These are phyloP conservation scores for Lasiodiplodia hormozganensis DNA, from an alignment of 2,329 filamentous ascomycete species.

Conservation along the genomic window DNA sequence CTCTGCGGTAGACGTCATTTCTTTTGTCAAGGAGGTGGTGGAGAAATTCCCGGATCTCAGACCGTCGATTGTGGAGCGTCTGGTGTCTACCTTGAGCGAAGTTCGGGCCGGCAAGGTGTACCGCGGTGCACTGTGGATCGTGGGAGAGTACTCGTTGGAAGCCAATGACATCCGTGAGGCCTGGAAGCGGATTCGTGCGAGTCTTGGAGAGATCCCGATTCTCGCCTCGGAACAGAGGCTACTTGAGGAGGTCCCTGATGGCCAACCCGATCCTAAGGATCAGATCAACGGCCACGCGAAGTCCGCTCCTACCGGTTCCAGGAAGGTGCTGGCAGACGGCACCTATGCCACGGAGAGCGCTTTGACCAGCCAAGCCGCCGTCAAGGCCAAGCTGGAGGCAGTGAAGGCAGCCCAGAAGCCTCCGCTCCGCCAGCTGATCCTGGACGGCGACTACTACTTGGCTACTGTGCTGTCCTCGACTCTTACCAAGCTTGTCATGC, in stretches of 20 bases:
- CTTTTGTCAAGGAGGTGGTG: slow-evolving; percentile 98
- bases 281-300: slow-evolving; percentile 85
- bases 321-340: slow-evolving; percentile 92
- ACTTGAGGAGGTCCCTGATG: slow-evolving; percentile 80
- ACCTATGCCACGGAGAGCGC: slow-evolving; percentile 98
- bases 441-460: slow-evolving; percentile 97
- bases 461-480: slow-evolving; percentile 95
- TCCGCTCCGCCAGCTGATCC: slow-evolving; percentile 89
- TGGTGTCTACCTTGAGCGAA: slow-evolving; percentile 89
- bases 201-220: slow-evolving; percentile 95
- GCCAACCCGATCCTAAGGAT: slow-evolving; percentile 65
- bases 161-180: slow-evolving; percentile 93
- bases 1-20: slow-evolving; percentile 96
- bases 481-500: slow-evolving; percentile 96
- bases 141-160: slow-evolving; percentile 95
- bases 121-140: slow-evolving; percentile 94
- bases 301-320: slow-evolving; percentile 78
- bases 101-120: slow-evolving; percentile 98
- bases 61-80: slow-evolving; percentile 82
- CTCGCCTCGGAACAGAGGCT: slow-evolving; percentile 92
- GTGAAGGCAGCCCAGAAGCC: slow-evolving; percentile 98
- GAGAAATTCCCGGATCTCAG: slow-evolving; percentile 95
- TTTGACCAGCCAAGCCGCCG: slow-evolving; percentile 88
- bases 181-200: slow-evolving; percentile 94
- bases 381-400: slow-evolving; percentile 89